Evolutionary conservation across 2,329 filamentous ascomycete species (phyloP), one percentile per base, ranked within the genome.

Genomic region (Phialemonium atrogriseum): DNA sequence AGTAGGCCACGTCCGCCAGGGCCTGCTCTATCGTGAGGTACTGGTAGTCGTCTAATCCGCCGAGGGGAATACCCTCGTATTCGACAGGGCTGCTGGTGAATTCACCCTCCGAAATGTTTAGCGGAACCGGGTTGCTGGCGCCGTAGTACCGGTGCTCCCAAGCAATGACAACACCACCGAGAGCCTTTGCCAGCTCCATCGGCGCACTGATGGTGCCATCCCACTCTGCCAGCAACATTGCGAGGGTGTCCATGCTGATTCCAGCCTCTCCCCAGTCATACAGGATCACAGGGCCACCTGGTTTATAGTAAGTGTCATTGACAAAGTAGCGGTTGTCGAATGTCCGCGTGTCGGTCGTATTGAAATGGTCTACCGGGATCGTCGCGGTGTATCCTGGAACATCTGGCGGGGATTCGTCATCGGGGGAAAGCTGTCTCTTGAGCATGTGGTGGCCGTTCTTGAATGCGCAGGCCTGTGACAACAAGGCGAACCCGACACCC

Each of bases 91-190:
- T 35, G 6, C 35, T 26, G 3, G 33, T 13, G 2, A 41, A 37
- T 7, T 36, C 30, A 5, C 36, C 40, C 9, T 38, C 35, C 4
- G 29, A 25, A 17, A 34, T 34, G 20, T 42, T 34, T 9, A 48
- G 32, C 12, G 37, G 33, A 10, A 45, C 40, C 2, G 42, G 46
- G 5, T 32, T 24, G 34, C 44, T 47, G 28, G 41, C 35, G 18
- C 47, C 47, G 27, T 49, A 49, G 37, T 44, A 49, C 4, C 47
- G 41, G 33, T 49, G 46, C 33, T 48, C 45, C 35, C 42, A 46
- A 11, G 39, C 41, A 24, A 49, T 33, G 13, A 45, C 41, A 9
- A 49, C 7, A 2, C 44, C 46, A 13, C 35, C 38, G 10, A 45
- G 33, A 27, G 40, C 33, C 22, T 35, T 37, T n/a, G 44, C 46